These are phyloP conservation scores for Russula sp. DNA, from an alignment of 768 basidiomycete species.

Conservation along the genomic window DNA sequence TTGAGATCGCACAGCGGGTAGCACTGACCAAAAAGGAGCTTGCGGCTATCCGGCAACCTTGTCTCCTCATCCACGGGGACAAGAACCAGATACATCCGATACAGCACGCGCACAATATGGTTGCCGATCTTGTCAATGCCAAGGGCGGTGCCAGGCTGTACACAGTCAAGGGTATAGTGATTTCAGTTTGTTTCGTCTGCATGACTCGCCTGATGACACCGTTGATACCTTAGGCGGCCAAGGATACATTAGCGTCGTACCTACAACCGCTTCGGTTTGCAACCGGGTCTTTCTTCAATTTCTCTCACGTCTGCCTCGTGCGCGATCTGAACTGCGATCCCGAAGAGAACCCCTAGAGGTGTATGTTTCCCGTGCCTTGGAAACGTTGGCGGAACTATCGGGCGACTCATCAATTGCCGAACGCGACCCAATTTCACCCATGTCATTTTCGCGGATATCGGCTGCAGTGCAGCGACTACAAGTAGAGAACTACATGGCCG, in stretches of 20 bases:
- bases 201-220: neutral
- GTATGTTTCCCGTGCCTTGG: slow-evolving; percentile 5
- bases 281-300: slow-evolving; percentile 23
- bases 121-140: slow-evolving; percentile 11
- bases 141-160: slow-evolving; percentile 13
- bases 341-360: slow-evolving; percentile 2
- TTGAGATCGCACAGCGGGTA: neutral
- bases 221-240: slow-evolving; percentile 12
- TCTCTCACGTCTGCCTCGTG: slow-evolving; percentile 17
- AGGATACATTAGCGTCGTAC: slow-evolving; percentile 20
- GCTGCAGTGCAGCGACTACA: slow-evolving; percentile 10
- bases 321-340: slow-evolving; percentile 6
- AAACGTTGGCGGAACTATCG: slow-evolving; percentile 2
- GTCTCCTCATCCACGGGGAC: slow-evolving; percentile 19
- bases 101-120: slow-evolving; percentile 16
- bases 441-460: slow-evolving; percentile 19
- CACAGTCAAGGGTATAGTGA: slow-evolving; percentile 10
- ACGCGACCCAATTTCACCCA: slow-evolving; percentile 13
- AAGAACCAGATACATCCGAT: slow-evolving; percentile 20
- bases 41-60: slow-evolving; percentile 16
- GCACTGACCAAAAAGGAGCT: slow-evolving; percentile 11
- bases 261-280: slow-evolving; percentile 21
- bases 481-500: slow-evolving; percentile 14
- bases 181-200: neutral
- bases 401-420: slow-evolving; percentile 10